Evolutionary conservation across 352 stramenopile genomes (phyloP), one percentile per base, ranked within the genome.

Genomic region (Globisporangium abappressorium): DNA sequence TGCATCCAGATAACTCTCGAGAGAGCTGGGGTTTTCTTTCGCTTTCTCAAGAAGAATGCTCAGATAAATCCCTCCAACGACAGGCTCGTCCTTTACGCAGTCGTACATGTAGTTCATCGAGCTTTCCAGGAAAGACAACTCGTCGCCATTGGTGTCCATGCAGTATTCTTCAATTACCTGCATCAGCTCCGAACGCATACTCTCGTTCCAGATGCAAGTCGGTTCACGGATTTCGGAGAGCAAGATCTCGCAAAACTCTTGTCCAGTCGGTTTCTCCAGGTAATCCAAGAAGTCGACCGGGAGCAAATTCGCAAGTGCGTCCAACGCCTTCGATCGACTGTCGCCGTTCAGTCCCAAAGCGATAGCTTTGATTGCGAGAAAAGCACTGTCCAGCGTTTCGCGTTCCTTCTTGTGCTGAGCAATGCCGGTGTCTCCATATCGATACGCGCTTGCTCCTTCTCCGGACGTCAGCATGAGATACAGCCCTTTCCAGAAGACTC

Each of bases 31-130:
- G 9, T 82, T 66, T 0, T 28, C 51, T 26, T 73, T 65, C 1
- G 72, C 75, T 65, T 90, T 92, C 46, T 90, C 83, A 24, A 93
- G 70, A 30, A 94, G 66, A 47, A 93, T 80, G 2, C 75, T 70
- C 20, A 94, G 57, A 66, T 90, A 94, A 18, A 94, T 89, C 9
- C 83, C 84, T 38, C 83, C 84, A 53, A 93, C 77, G 30, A 79
- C 77, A 11, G 86, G 84, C 30, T 94, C 84, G 7, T 76, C 73
- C 49, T 87, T 88, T 12, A 94, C 59, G 61, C 84, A 91, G 70
- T 93, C 84, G 64, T 94, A 94, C 80, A 92, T 91, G 71, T 94
- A 84, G 64, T 79, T 90, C 1, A 76, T 81, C 5, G 83, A 76
- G 57, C 69, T 90, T 62, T 94, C 86, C 62, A 94, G 54, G 60